Evolutionary conservation across 129 eudicot species (phyloP).

Genomic region (Erigeron canadensis): DNA sequence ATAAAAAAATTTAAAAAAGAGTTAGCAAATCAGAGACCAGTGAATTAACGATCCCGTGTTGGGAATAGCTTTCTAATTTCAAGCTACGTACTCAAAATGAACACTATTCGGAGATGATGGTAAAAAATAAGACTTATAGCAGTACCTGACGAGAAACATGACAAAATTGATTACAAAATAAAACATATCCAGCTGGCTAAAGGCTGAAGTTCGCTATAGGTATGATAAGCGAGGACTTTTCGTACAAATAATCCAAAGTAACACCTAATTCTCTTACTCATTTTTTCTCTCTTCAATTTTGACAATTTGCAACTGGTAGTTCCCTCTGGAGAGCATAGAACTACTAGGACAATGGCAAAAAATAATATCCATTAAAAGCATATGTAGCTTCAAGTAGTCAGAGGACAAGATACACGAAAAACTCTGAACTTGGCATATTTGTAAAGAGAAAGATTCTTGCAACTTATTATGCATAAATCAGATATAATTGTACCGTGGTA

Average conservation of each 20-base stretch:
- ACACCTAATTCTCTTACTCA: not conserved
- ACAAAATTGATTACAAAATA: slow-evolving; percentile 5
- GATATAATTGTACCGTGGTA: not conserved
- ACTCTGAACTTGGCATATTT: slow-evolving; percentile 7
- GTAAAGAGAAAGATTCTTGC: not conserved
- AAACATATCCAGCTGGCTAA: slow-evolving; percentile 24
- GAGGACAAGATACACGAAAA: not conserved
- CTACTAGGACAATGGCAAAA: not conserved
- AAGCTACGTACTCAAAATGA: slow-evolving; percentile 24
- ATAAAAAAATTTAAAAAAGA: not conserved
- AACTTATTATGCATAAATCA: not conserved
- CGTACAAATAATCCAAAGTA: not conserved
- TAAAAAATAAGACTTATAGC: slow-evolving; percentile 23
- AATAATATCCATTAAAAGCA: not conserved
- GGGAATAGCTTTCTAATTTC: slow-evolving; percentile 19
- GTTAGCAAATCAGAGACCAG: not conserved
- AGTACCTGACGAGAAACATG: slow-evolving; percentile 24
- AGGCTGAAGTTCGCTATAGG: slow-evolving; percentile 26
- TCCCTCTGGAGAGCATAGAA: slow-evolving; percentile 7
- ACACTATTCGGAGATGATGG: slow-evolving; percentile 22
- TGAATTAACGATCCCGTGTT: slow-evolving; percentile 4
- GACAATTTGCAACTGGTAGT: slow-evolving; percentile 14
- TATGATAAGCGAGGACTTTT: slow-evolving; percentile 17
- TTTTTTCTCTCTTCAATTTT: not conserved
- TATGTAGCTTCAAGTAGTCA: not conserved